phyloP scores from a whole-genome alignment of 139 green algal species.

The Chlamydomonas incerta region DNA sequence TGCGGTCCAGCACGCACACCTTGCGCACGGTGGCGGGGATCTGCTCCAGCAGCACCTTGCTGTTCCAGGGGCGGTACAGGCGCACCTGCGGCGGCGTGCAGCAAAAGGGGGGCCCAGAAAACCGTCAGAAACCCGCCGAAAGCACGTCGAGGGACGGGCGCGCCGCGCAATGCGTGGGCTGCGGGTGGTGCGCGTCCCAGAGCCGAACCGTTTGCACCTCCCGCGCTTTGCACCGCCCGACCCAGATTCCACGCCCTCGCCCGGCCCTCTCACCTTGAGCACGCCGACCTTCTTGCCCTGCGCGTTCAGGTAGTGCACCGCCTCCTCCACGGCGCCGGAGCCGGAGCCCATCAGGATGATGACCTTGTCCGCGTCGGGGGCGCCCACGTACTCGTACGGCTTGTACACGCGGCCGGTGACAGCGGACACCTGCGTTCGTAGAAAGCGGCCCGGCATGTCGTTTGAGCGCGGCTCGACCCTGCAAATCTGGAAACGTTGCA shows the following conservation, averaged over 20 bases:
- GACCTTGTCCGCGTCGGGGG: conserved; percentile 59
- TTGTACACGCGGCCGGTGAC: conserved; percentile 61
- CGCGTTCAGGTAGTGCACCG: conserved; percentile 41
- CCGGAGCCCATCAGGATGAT: conserved; percentile 68
- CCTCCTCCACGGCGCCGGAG: conserved; percentile 54
- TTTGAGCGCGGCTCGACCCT: too few relatives aligned
- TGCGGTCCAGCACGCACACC: conserved; percentile 66
- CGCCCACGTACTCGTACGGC: conserved; percentile 69
- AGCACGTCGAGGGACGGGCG: too few relatives aligned
- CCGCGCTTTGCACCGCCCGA: background rate
- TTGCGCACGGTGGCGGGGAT: conserved; percentile 52
- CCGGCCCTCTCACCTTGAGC: conserved; percentile 54
- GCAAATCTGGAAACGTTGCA: too few relatives aligned
- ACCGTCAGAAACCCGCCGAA: too few relatives aligned
- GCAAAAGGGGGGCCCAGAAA: too few relatives aligned
- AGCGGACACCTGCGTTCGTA: conserved; percentile 51
- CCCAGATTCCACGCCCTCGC: background rate
- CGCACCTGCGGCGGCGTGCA: conserved; percentile 48
- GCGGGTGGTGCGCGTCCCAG: background rate
- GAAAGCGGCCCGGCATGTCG: too few relatives aligned
- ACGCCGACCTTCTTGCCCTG: conserved; percentile 61
- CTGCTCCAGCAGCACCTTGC: conserved; percentile 54
- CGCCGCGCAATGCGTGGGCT: too few relatives aligned
- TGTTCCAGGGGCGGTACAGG: conserved; percentile 66
- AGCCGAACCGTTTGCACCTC: background rate